These are phyloP conservation scores for Botryotinia narcissicola DNA, from an alignment of 2,329 filamentous ascomycete genomes.

Conservation along the genomic window DNA sequence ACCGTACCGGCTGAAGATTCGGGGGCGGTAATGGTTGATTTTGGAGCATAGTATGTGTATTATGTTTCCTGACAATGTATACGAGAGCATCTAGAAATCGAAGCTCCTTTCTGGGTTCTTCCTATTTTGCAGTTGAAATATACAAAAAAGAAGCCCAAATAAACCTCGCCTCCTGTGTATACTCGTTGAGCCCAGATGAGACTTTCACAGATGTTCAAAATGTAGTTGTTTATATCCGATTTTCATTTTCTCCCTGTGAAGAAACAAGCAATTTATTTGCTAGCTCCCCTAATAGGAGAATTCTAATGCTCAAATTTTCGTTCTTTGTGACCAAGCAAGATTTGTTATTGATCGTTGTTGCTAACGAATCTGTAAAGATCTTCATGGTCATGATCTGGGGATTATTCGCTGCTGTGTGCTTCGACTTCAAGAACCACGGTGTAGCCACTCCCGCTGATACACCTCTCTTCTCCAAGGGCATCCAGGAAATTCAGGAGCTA, in stretches of 20 bases:
- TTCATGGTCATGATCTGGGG: background rate
- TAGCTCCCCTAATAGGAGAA: accelerated
- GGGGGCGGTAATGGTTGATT: slow-evolving; percentile 38
- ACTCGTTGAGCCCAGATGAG: background rate
- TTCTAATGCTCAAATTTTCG: background rate
- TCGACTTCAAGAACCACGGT: too few relatives aligned
- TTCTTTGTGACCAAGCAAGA: background rate
- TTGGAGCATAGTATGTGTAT: slow-evolving; percentile 10
- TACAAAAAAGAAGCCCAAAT: background rate
- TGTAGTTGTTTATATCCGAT: background rate
- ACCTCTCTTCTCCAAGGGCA: too few relatives aligned
- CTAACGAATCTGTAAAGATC: background rate
- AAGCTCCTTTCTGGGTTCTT: background rate
- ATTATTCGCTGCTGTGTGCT: too few relatives aligned
- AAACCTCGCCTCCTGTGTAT: background rate
- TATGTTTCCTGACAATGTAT: background rate
- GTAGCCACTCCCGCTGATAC: too few relatives aligned
- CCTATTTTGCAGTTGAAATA: background rate
- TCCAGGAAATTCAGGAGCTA: too few relatives aligned
- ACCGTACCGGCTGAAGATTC: slow-evolving; percentile 45
- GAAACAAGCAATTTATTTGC: background rate
- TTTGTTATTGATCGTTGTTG: background rate
- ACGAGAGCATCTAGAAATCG: background rate
- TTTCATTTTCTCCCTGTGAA: background rate
- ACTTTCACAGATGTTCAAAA: background rate